Percentiles rank a stretch among this genome's conserved stretches.
phyloP scores from a whole-genome alignment of 345 rosid species.

The Euphorbia tirucalli region DNA sequence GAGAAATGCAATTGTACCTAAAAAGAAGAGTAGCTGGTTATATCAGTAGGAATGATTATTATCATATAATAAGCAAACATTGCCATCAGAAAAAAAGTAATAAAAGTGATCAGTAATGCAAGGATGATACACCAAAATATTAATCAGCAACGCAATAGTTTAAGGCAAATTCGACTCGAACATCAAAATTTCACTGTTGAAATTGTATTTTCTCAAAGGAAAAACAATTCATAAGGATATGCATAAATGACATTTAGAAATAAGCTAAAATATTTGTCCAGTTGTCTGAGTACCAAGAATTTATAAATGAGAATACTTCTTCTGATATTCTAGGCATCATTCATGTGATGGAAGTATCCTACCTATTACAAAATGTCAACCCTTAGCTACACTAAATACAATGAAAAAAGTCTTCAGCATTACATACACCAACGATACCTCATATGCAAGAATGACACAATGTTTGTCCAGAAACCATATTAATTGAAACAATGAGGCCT shows the following conservation, averaged over 20 bases:
- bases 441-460: not conserved
- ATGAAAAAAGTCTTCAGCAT: not conserved
- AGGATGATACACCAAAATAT: not conserved
- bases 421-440: not conserved
- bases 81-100: no score
- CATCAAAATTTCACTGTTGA: not conserved
- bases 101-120: not conserved
- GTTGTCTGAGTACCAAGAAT: not conserved
- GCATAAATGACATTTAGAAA: not conserved
- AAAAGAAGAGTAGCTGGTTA: slow-evolving; percentile 6
- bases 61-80: not conserved
- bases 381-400: not conserved
- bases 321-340: not conserved
- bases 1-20: slow-evolving; percentile 89
- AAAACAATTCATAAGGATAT: not conserved
- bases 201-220: not conserved
- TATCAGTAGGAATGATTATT: not conserved
- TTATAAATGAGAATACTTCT: not conserved
- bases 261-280: no score
- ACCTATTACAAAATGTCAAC: not conserved
- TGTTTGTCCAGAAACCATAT: not conserved
- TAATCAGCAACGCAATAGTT: not conserved
- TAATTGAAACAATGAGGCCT: not conserved
- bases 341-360: not conserved
- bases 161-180: not conserved